Percentiles rank a stretch among this genome's conserved stretches.
phyloP scores from a whole-genome alignment of 1,284 basidiomycete species.

The Xerocomus minutiporus region DNA sequence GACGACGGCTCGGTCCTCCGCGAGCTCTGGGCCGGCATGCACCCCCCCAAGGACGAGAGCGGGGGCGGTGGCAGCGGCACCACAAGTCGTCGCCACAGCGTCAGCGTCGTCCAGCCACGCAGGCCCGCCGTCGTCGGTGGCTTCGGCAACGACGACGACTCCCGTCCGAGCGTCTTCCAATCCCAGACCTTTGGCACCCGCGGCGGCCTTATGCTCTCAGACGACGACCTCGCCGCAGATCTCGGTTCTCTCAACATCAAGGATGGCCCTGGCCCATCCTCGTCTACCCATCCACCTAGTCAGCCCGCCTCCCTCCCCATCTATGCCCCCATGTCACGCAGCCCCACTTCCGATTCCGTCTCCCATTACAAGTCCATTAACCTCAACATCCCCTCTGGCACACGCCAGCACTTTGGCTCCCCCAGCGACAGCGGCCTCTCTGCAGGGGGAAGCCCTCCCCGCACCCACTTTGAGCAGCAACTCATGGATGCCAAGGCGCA shows the following conservation, averaged over 20 bases:
- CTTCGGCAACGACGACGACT: conserved; percentile 55
- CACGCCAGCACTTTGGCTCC: conserved; percentile 48
- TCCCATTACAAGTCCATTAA: conserved; percentile 58
- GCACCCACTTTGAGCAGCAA: conserved; percentile 39
- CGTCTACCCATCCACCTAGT: conserved; percentile 45
- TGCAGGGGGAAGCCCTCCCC: conserved; percentile 38
- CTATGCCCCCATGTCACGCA: conserved; percentile 62
- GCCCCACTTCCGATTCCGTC: conserved; percentile 51
- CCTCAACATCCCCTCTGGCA: conserved; percentile 45
- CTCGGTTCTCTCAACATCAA: conserved; percentile 63
- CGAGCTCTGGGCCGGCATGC: conserved; percentile 66
- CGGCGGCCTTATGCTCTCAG: conserved; percentile 62
- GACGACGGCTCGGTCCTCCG: conserved; percentile 65
- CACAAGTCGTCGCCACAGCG: conserved; percentile 79
- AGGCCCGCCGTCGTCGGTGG: conserved; percentile 56
- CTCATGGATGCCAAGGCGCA: conserved; percentile 36
- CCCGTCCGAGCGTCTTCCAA: conserved; percentile 25
- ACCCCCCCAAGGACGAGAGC: conserved; percentile 49
- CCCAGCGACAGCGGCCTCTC: conserved; percentile 55
- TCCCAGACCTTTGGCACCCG: conserved; percentile 29
- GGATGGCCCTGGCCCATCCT: conserved; percentile 43
- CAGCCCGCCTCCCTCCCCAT: conserved; percentile 67
- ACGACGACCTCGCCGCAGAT: conserved; percentile 74
- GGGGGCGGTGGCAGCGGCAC: conserved; percentile 68
- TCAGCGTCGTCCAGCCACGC: conserved; percentile 77